Evolutionary conservation across 2,329 filamentous ascomycete species (phyloP), one percentile per base, ranked within the genome.

Genomic region (Diaporthe citri): DNA sequence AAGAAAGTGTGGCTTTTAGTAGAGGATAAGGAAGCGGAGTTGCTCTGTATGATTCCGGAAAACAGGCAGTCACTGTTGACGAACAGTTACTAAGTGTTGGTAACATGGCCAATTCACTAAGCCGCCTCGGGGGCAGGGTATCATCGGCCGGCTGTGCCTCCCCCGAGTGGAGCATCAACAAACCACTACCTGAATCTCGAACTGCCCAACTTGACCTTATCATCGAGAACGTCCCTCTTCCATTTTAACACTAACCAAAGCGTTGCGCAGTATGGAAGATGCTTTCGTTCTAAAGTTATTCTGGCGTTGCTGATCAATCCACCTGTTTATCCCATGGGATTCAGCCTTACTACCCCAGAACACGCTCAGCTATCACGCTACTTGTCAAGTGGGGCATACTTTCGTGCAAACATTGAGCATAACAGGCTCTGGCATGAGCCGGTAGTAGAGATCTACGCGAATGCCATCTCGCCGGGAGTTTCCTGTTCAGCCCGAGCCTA

Each of bases 351-450:
- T 8, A 15, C n/a, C 9, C 8, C 4, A 4, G 28, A 28, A 15
- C 10, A 25, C 25, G 13, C 4, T 28, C 51, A 55, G 28, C 5
- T 56, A 7, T 56, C 15, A 31, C 20, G 4, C 56, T 39, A 34
- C 34, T 25, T 39, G 10, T 59, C 34, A 59, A 59, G 56, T 6
- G 31, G 17, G 56, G 8, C 4, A 25, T 39, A 17, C 34, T 39
- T 8, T 17, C 0, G 6, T 12, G 20, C 25, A 28, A 22, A 10
- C 15, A 62, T 62, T 39, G 36, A 62, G 39, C 59, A 62, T 7
- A 28, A 43, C 39, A 62, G 59, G 13, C n/a, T 62, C 36, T 62
- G 59, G 36, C 59, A 62, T 62, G 39, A 62, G 36, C 36, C 59
- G 7, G 59, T 43, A 13, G 36, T 62, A 43, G 36, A 62, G 39